Evolutionary conservation across 352 stramenopile species (phyloP), one percentile per base, ranked within the genome.

Genomic region (Pythium aquatile): DNA sequence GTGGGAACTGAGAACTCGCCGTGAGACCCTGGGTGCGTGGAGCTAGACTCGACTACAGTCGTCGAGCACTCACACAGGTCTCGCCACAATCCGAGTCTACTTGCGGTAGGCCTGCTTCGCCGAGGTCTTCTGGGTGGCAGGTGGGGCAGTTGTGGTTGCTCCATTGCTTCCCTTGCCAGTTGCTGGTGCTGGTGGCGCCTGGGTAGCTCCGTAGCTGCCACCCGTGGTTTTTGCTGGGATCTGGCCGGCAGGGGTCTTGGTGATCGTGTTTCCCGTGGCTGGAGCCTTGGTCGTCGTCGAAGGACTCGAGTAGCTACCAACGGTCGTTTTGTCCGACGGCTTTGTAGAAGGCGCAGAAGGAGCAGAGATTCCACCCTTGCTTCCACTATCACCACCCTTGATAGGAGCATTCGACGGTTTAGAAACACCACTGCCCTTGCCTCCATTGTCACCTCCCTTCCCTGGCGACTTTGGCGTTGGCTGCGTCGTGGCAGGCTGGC

Each of bases 391-490:
- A 9, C 8, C 8, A 9, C 32, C 32, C 32, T 35, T 35, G 32
- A 9, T 35, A 35, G 32, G 32, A 35, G 32, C 32, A 24, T 24
- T 24, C 20, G 20, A 24, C 20, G 20, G 20, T 24, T 24, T 24
- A 24, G 20, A 24, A 24, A 24, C 20, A 24, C 20, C 20, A 24
- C 33, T 26, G 37, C 33, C 51, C 6, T 58, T 48, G 4, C 53
- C 20, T 24, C 20, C 20, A 24, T 24, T 65, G 26, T 33, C 47
- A 40, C 47, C 48, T 32, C 42, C 42, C 26, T 54, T 56, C 29
- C 29, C 9, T 46, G 56, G 40, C 13, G 16, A n/a, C 8, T 6
- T 14, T 40, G 51, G 6, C 17, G 51, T 40, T 56, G 16, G 13
- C 6, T n/a, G 6, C 24, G 11, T n/a, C 32, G 32, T 35, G 0